Evolutionary conservation across 306 rosid genomes (phyloP).

Genomic region (Dalbergia cultrata): DNA sequence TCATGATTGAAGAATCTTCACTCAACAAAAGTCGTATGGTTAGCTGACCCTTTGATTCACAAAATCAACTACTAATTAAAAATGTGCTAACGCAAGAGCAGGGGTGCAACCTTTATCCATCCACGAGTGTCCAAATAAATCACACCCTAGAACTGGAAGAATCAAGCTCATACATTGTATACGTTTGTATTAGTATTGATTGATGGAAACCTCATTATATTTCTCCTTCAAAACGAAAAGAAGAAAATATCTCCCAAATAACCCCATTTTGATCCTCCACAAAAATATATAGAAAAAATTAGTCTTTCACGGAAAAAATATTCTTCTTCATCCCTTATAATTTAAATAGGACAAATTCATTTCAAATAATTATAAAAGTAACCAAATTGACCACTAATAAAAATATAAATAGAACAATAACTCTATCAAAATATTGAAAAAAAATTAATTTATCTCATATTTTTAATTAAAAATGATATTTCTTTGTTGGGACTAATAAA

Average conservation of each 20-base stretch:
- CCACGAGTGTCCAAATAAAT: not conserved
- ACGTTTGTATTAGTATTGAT: not conserved
- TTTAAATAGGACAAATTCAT: no score
- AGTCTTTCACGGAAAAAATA: no score
- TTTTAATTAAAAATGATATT: no score
- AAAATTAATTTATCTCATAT: no score
- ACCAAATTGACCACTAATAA: no score
- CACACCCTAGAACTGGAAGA: not conserved
- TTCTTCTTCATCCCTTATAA: no score
- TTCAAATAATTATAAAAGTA: no score
- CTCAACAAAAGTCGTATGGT: slow-evolving; percentile 2
- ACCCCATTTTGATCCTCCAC: no score
- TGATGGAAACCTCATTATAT: not conserved
- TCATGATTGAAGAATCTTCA: slow-evolving; percentile 3
- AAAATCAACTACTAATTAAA: not conserved
- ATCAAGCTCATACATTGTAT: not conserved
- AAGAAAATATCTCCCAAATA: not conserved
- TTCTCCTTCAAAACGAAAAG: not conserved
- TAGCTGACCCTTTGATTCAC: not conserved
- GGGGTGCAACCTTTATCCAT: not conserved
- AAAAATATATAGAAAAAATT: no score
- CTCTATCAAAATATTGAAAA: no score
- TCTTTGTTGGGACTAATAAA: no score
- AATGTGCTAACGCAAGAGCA: not conserved
- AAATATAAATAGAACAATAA: no score